phyloP scores from a whole-genome alignment of 768 basidiomycete genomes.

The Lyophyllum decastes region DNA sequence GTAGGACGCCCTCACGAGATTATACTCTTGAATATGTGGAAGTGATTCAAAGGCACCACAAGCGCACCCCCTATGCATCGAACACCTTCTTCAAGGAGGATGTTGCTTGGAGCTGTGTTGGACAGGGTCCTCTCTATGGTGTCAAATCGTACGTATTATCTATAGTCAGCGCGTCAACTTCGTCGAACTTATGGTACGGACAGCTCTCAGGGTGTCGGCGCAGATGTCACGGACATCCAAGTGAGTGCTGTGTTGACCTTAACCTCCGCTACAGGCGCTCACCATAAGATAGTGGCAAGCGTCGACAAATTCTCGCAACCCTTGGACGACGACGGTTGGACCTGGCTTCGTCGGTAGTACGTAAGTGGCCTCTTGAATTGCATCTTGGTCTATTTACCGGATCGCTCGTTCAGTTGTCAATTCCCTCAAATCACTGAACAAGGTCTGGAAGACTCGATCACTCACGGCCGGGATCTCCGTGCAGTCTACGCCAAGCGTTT shows the following conservation, averaged over 20 bases:
- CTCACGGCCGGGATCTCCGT: constrained; percentile 49
- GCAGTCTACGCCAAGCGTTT: constrained; percentile 44
- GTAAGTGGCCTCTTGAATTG: constrained; percentile 24
- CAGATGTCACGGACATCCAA: constrained; percentile 34
- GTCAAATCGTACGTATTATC: constrained; percentile 30
- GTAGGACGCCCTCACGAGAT: constrained; percentile 35
- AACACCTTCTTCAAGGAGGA: constrained; percentile 54
- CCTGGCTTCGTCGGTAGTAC: constrained; percentile 46
- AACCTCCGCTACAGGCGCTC: not conserved
- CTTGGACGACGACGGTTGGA: constrained; percentile 41
- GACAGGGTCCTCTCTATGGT: constrained; percentile 39
- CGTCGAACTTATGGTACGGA: not conserved
- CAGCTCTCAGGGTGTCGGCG: constrained; percentile 26
- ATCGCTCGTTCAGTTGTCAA: constrained; percentile 38
- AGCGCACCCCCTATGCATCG: constrained; percentile 50
- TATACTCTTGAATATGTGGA: constrained; percentile 48
- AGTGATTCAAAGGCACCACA: constrained; percentile 55
- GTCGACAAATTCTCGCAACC: constrained; percentile 36
- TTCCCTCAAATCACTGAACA: constrained; percentile 50
- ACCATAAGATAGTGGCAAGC: constrained; percentile 42
- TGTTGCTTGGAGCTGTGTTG: constrained; percentile 43
- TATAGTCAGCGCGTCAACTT: no score
- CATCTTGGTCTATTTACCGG: not conserved
- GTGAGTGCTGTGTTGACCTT: constrained; percentile 16
- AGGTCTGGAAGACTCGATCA: constrained; percentile 44